These are phyloP conservation scores for Citrullus mucosospermus DNA, from an alignment of 306 rosid genomes.

Conservation along the genomic window DNA sequence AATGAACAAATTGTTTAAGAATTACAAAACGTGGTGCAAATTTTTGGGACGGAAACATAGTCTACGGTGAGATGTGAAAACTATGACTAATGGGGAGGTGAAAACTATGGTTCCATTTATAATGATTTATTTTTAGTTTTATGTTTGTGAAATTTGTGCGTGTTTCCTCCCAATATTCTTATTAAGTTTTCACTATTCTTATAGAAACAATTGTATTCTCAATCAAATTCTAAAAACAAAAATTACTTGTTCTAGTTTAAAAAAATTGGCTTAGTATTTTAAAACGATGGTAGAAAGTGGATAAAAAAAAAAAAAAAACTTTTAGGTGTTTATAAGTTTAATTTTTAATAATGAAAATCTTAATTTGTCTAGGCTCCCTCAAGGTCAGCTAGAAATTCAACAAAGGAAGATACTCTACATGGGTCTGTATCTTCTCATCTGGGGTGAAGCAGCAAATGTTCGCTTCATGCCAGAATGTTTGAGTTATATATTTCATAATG, in stretches of 20 bases:
- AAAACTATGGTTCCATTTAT: background rate
- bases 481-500: slow-evolving; percentile 89
- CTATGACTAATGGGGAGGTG: slow-evolving; percentile 4
- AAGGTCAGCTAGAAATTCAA: slow-evolving; percentile 70
- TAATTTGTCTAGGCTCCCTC: slow-evolving; percentile 55
- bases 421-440: slow-evolving; percentile 87
- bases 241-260: no score
- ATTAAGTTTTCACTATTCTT: no score
- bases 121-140: no score
- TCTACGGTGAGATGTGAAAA: slow-evolving; percentile 44
- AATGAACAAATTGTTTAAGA: slow-evolving; percentile 63
- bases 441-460: slow-evolving; percentile 92
- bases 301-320: no score
- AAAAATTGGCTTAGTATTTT: no score
- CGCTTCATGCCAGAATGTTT: slow-evolving; percentile 97
- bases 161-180: no score
- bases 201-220: no score
- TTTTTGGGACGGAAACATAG: slow-evolving; percentile 80
- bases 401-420: slow-evolving; percentile 90
- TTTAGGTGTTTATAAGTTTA: no score
- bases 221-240: no score
- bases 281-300: no score
- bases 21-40: slow-evolving; percentile 85
- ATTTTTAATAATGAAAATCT: background rate
- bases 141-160: no score